Base-by-base conservation (phyloP, 2,329 filamentous ascomycete species). In the Xylogone sp. region DNA sequence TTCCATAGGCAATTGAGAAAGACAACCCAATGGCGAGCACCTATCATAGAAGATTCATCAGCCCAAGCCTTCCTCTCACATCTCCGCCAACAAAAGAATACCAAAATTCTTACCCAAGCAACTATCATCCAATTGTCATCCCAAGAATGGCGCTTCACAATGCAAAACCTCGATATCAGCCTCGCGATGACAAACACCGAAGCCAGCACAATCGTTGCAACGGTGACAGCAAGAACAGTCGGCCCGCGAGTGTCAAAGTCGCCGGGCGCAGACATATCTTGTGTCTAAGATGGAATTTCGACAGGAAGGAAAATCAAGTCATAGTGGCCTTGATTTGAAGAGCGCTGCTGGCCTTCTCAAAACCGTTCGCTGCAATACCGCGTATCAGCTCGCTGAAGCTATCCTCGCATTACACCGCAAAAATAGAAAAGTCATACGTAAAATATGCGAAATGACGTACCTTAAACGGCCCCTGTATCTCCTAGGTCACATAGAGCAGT, bases 81-180 rank as follows among this genome's bases (percentile, higher is more conserved):
- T 8, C 19, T 18, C 13, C 39, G 13, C n/a, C 34, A 42, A 24
- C 22, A 10, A 39, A 7, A 29, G 20, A 18, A 3, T 12, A 57
- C 34, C n/a, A n/a, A n/a, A n/a, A 16, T 39, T 39, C 62, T 50
- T 47, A 83, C 69, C 92, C 90, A 96, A 50, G 91, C 90, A 42
- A 88, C 58, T 10, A 90, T 69, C 68, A 96, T 94, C 61, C 88
- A 81, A 69, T 85, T 87, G 74, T 96, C 92, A 69, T 96, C 90
- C 74, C 81, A 81, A 50, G 79, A 83, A 48, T 90, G 71, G 50
- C 79, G 84, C 59, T 81, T 82, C 51, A 96, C 86, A 46, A 97
- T 85, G 45, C 79, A 82, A 46, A 81, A 76, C 22, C 91, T 81
- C 54, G 88, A 90, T 42, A 89, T 71, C 59, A 96, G 75, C 50